phyloP scores from a whole-genome alignment of 768 basidiomycete genomes.

The Lepiota brunneoincarnata region DNA sequence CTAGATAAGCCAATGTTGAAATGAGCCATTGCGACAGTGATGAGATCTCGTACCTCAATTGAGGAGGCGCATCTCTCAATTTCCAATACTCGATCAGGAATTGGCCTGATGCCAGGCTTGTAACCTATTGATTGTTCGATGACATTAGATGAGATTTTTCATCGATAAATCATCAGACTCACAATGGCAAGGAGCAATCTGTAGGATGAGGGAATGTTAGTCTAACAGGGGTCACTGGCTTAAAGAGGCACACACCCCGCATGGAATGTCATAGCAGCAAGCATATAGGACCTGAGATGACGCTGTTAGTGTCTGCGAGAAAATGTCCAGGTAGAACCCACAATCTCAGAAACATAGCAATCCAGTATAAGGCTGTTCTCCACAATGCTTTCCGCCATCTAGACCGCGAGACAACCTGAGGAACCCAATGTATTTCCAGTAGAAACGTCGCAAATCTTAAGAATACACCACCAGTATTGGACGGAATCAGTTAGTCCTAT shows the following conservation, averaged over 20 bases:
- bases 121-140: slow-evolving; percentile 36
- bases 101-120: slow-evolving; percentile 56
- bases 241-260: slow-evolving; percentile 49
- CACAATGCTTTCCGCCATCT: slow-evolving; percentile 47
- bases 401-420: slow-evolving; percentile 37
- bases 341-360: slow-evolving; percentile 61
- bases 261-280: slow-evolving; percentile 70
- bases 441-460: slow-evolving; percentile 48
- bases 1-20: not conserved
- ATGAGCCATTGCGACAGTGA: not conserved
- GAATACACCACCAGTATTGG: not conserved
- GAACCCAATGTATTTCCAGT: slow-evolving; percentile 46
- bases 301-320: not conserved
- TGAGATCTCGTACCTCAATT: slow-evolving; percentile 6
- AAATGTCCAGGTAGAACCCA: slow-evolving; percentile 22
- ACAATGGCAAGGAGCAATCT: slow-evolving; percentile 54
- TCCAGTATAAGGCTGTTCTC: slow-evolving; percentile 53
- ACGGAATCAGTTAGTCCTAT: slow-evolving; percentile 2
- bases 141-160: not conserved
- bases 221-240: not conserved
- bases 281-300: slow-evolving; percentile 62
- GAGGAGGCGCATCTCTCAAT: slow-evolving; percentile 6
- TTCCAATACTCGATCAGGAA: slow-evolving; percentile 26
- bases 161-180: slow-evolving; percentile 17
- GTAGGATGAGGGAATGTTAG: not conserved